Evolutionary conservation across 768 basidiomycete genomes (phyloP), one percentile per base, ranked within the genome.

Genomic region (Pisolithus orientalis): DNA sequence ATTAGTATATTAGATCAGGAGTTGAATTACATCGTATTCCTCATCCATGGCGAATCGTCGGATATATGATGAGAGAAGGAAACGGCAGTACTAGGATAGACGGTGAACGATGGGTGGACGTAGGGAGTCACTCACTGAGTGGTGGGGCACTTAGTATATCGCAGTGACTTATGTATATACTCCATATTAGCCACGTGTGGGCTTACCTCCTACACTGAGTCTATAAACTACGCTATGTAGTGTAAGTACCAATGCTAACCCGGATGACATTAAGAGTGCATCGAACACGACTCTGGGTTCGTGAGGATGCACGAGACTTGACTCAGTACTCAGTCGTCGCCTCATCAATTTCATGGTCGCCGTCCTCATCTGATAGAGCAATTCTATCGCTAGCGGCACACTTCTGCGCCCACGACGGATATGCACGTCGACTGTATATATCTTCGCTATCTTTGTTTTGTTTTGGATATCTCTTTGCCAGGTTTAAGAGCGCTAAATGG

Each of bases 11-110:
- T 45, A 51, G 52, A 47, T 44, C 42, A 52, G 37, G 21, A 52
- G 43, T 52, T 31, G 52, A 60, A 60, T 62, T 69, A 96, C 94
- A 71, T 97, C 94, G 76, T 97, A 98, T 78, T 91, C 88, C 79
- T 98, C 95, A 87, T 99, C 95, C 95, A 99, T 96, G 70, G 63
- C 75, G 59, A 53, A 58, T 60, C 51, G 51, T 40, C 25, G 53
- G 53, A 27, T 51, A 47, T 59, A 17, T 42, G 49, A 56, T 48
- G 58, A 51, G 46, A 45, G 21, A 42, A 52, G 53, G 31, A 27
- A 50, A 34, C 46, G 37, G 47, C 47, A 31, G 50, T 57, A 11
- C 11, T 13, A 58, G 47, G 44, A 43, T 56, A 57, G 47, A 48
- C 27, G 43, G n/a, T 46, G 46, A 39, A 24, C 37, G 28, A 39